phyloP scores from a whole-genome alignment of 345 rosid species.

The Populus tremula region DNA sequence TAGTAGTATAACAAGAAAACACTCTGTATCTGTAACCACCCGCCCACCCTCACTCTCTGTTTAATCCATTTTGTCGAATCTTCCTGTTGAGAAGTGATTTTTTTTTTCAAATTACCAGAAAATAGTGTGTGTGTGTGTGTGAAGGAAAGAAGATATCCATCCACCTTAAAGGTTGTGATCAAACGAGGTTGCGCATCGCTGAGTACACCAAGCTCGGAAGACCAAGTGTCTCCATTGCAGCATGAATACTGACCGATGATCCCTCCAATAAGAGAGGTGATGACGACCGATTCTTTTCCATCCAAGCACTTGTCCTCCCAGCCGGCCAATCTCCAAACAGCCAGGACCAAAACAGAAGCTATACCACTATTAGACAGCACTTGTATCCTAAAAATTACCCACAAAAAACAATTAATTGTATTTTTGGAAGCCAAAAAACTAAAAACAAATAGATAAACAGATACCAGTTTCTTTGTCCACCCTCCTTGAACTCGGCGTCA shows the following conservation, averaged over 20 bases:
- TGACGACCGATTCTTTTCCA: conserved; percentile 43
- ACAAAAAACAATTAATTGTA: not conserved
- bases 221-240: conserved; percentile 96
- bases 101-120: too few relatives aligned
- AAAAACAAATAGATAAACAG: not conserved
- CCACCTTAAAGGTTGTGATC: conserved; percentile 88
- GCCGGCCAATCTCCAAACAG: conserved; percentile 50
- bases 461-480: conserved; percentile 95
- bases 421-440: not conserved
- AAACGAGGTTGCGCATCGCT: conserved; percentile 83
- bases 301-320: conserved; percentile 78
- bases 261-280: conserved; percentile 77
- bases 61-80: too few relatives aligned
- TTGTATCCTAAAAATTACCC: conserved; percentile 60
- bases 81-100: too few relatives aligned
- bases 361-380: conserved; percentile 77
- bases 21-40: too few relatives aligned
- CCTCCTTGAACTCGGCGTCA: conserved; percentile 83
- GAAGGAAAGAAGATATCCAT: conserved; percentile 3
- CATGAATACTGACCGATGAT: conserved; percentile 87
- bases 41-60: too few relatives aligned
- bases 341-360: conserved; percentile 55
- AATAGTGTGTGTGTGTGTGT: too few relatives aligned
- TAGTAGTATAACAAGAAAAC: too few relatives aligned
- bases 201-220: conserved; percentile 96